Conservation (phyloP, 148 eudicot genomes). For the Cornus suecica region DNA sequence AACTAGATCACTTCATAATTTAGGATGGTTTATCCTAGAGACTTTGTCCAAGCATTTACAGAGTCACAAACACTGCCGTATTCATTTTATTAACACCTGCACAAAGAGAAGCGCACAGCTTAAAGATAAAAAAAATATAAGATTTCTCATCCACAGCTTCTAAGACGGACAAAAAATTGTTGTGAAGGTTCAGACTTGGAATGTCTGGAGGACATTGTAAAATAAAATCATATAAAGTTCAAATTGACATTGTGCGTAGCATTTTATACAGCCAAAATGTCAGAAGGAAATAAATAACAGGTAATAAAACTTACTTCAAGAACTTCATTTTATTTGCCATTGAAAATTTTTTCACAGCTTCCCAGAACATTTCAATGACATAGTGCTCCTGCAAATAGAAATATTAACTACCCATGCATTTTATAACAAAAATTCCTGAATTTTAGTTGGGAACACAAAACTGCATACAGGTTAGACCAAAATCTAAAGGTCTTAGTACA, state of each 20-base stretch:
- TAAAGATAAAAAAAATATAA: neutral
- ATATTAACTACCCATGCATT: neutral
- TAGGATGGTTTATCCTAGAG: neutral
- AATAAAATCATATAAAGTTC: neutral
- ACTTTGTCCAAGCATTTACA: neutral
- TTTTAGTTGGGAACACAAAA: neutral
- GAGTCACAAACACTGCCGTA: neutral
- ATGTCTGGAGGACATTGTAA: neutral
- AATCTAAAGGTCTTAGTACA: neutral
- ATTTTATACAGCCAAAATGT: neutral
- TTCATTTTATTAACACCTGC: neutral
- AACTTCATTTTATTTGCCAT: constrained; percentile 77
- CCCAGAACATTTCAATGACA: constrained; percentile 93
- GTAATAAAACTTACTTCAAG: constrained; percentile 67
- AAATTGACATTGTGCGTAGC: neutral
- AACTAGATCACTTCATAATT: neutral
- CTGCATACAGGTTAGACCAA: neutral
- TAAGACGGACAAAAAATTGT: neutral
- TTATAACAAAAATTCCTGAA: neutral
- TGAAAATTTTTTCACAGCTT: constrained; percentile 70
- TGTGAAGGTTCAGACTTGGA: neutral
- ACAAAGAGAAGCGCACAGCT: neutral
- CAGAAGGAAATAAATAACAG: neutral
- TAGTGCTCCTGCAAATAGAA: constrained; percentile 76
- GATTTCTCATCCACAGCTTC: neutral